Evolutionary conservation across 257 asterid species (phyloP), one percentile per base, ranked within the genome.

Genomic region (Ophiorrhiza pumila): DNA sequence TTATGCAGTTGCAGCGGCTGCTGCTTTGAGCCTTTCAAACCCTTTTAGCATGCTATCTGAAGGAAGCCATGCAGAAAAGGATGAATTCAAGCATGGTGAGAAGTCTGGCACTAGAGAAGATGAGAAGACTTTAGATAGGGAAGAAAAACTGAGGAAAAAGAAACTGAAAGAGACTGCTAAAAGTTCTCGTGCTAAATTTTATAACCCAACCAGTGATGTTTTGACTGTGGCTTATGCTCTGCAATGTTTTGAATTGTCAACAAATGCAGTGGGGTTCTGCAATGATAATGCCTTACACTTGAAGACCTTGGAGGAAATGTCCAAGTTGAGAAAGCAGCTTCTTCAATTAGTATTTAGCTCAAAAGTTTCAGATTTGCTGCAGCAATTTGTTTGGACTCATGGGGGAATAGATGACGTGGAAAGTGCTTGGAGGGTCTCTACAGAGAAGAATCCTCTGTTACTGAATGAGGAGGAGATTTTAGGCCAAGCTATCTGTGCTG

Each of bases 231-330:
- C 99, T 7, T 86, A 70, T 79, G 90, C 97, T 68, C 87, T 94
- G 68, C 95, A 88, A 74, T 85, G 93, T 60, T 94, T 90, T 25
- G 99, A 94, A 74, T 84, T 80, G 66, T 87, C 96, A 27, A 84
- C 53, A 57, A 72, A 39, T 75, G 90, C 77, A 5, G 32, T 13
- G 14, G 87, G 85, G 22, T 90, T 91, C 68, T 91, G 96, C 80
- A 67, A 67, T 55, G 93, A 84, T 42, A 79, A 86, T 61, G 83
- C 80, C 13, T 75, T 94, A 62, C 96, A 94, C 85, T 61, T 79
- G 70, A 94, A 94, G 77, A 94, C 95, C 0, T 90, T 94, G 99
- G 97, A 90, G 77, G 99, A 94, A 85, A 94, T 94, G 96, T 91
- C 97, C 39, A 94, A 94, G 82, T 82, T 94, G 78, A 87, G 97